Base-by-base conservation (phyloP, 305 asterid genomes). In the Fraxinus floribunda region DNA sequence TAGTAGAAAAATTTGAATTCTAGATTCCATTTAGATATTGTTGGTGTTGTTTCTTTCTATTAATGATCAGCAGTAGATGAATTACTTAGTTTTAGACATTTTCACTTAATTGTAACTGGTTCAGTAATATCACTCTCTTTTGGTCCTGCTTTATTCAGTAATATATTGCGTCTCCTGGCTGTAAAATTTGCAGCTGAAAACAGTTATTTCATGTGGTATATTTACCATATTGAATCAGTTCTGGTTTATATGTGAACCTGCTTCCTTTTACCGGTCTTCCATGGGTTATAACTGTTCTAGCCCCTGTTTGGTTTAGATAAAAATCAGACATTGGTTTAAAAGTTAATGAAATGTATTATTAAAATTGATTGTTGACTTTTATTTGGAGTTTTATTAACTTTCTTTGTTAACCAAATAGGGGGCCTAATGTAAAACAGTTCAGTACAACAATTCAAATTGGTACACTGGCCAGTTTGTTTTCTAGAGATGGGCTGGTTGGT, bases 11-110 rank as follows among this genome's bases (percentile, higher is more conserved):
- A 34, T 15, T 26, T 71, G 44, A 71, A 71, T 34, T 15, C 76
- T 71, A 71, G 76, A n/a, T 71, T 32, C 76, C 76, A 71, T 71
- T 71, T 71, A 71, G 44, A n/a, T 71, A 71, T 71, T 71, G 76
- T 71, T 34, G 46, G 41, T 71, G 76, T 13, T 34, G 36, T 34
- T 71, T 32, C 20, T 70, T 70, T 71, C 22, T 71, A 30, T 71
- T 71, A 16, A 68, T 32, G 46, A 71, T 71, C 41, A 66, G 32
- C 0, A 26, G 36, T 66, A 66, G 74, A 66, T 26, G 35, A 3
- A 32, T 71, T 20, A 71, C 76, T 30, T 71, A 30, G 44, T 34
- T 71, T 32, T 71, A 71, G 76, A 71, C 76, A 71, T 71, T 71
- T 71, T 34, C 35, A 71, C 46, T 16, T 71, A 32, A 32, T 71